A percentile compares a stretch with the other conserved stretches of the same genome.
These are phyloP conservation scores for Mixia osmundae DNA, from an alignment of 1,284 basidiomycete genomes.

Conservation along the genomic window DNA sequence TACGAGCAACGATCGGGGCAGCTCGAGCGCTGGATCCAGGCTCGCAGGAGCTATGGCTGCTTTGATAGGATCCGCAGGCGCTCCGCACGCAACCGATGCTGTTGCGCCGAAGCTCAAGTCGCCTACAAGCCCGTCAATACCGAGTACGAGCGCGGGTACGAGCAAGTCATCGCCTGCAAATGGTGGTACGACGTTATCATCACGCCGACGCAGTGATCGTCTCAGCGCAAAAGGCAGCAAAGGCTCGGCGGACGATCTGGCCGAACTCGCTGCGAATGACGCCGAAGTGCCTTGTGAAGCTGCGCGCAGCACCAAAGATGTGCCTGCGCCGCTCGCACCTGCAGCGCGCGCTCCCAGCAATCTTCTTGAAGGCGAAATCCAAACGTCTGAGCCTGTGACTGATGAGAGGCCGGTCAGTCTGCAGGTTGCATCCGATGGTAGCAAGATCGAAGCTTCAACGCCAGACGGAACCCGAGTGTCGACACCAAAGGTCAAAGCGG, in stretches of 20 bases:
- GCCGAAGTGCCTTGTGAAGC: conserved; percentile 4
- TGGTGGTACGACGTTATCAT: conserved; percentile 7
- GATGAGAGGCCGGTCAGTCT: conserved; percentile 51
- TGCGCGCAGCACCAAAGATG: too few species aligned
- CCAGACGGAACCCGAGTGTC: conserved; percentile 82
- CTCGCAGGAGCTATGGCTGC: conserved; percentile 77
- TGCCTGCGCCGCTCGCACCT: neutral
- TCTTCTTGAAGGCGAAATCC: conserved; percentile 33
- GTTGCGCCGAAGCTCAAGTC: too few species aligned
- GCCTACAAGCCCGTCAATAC: too few species aligned
- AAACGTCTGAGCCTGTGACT: conserved; percentile 27
- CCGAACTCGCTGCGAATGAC: conserved; percentile 17
- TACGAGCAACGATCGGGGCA: conserved; percentile 4
- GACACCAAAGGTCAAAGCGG: conserved; percentile 37
- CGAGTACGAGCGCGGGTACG: conserved; percentile 14
- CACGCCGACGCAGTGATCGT: conserved; percentile 52
- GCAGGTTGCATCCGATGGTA: conserved; percentile 64
- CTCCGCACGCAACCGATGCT: conserved; percentile 10
- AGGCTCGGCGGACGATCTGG: conserved; percentile 31
- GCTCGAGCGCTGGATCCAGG: conserved; percentile 29
- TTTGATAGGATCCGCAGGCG: conserved; percentile 37
- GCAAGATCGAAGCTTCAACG: conserved; percentile 85
- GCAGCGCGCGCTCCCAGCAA: conserved; percentile 13
- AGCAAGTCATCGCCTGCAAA: conserved; percentile 19
- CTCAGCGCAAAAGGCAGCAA: conserved; percentile 30